Percentiles rank a stretch among this genome's conserved stretches.
Conservation (phyloP, 768 basidiomycete species). For the Rhizopogon roseolus region DNA sequence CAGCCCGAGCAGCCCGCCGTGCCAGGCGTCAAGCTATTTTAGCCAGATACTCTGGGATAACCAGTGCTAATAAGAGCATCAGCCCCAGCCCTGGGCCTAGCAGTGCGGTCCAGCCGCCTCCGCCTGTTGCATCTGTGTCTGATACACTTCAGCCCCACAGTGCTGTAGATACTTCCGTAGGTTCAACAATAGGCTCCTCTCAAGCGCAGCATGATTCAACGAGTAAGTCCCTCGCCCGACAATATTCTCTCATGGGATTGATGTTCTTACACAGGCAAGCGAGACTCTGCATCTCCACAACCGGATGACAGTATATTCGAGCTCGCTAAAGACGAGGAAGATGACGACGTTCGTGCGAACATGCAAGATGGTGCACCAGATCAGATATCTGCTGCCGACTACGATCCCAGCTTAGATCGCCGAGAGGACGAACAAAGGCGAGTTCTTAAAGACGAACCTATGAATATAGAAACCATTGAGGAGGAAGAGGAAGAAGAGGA, state of each 20-base stretch:
- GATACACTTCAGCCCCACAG: constrained; percentile 56
- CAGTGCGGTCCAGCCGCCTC: constrained; percentile 74
- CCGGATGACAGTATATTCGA: constrained; percentile 59
- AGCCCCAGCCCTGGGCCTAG: constrained; percentile 60
- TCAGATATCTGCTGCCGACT: constrained; percentile 89
- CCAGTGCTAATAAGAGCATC: constrained; percentile 37
- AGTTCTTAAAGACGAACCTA: constrained; percentile 36
- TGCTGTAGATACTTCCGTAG: constrained; percentile 28
- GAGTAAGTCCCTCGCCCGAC: constrained; percentile 11
- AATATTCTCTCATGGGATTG: not conserved
- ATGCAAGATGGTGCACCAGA: constrained; percentile 46
- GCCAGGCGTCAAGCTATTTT: constrained; percentile 73
- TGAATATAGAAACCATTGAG: constrained; percentile 39
- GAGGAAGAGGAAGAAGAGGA: constrained; percentile 65
- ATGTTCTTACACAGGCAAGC: constrained; percentile 32
- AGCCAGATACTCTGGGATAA: constrained; percentile 62
- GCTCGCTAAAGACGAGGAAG: constrained; percentile 61
- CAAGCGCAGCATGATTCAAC: constrained; percentile 15
- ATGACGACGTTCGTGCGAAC: constrained; percentile 41
- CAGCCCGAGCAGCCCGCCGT: constrained; percentile 60
- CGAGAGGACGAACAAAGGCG: constrained; percentile 79
- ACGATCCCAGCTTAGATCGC: constrained; percentile 80
- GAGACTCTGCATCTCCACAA: constrained; percentile 52
- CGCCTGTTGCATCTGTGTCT: constrained; percentile 54
- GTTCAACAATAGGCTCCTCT: constrained; percentile 6